A percentile compares a stretch with the other conserved stretches of the same genome.
These are phyloP conservation scores for Przewalskia tangutica DNA, from an alignment of 257 asterid genomes.

Conservation along the genomic window DNA sequence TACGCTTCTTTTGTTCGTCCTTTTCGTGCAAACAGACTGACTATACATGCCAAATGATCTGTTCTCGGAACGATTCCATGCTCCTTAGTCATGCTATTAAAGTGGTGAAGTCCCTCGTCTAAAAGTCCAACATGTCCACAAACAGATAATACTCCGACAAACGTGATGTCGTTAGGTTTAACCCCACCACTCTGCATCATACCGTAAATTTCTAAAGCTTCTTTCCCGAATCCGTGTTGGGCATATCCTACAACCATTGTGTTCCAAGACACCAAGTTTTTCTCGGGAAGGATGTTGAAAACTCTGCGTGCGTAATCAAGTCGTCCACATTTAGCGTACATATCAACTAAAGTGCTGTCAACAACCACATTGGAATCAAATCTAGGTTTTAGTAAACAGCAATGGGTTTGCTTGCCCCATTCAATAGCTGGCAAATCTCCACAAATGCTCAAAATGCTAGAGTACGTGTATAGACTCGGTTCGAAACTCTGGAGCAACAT, in stretches of 20 bases:
- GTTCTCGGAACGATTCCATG: conserved; percentile 40
- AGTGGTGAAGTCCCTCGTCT: conserved; percentile 48
- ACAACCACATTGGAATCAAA: conserved; percentile 52
- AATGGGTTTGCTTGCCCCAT: conserved; percentile 79
- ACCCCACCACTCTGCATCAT: conserved; percentile 37
- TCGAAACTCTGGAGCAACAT: conserved; percentile 40
- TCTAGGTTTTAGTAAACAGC: conserved; percentile 45
- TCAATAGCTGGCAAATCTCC: conserved; percentile 62
- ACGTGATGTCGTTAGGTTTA: conserved; percentile 52
- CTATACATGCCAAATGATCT: conserved; percentile 71
- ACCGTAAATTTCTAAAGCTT: conserved; percentile 53
- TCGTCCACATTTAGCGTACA: conserved; percentile 77
- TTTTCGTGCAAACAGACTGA: conserved; percentile 51
- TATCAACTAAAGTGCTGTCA: conserved; percentile 63
- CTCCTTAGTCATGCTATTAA: conserved; percentile 41
- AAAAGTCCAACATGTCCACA: conserved; percentile 64
- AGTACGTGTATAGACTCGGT: conserved; percentile 56
- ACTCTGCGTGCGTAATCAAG: conserved; percentile 43
- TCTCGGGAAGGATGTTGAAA: conserved; percentile 41
- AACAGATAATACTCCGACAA: conserved; percentile 53
- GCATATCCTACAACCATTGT: conserved; percentile 68
- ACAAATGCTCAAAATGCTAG: conserved; percentile 58
- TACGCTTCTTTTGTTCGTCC: conserved; percentile 51
- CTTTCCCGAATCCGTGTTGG: conserved; percentile 58
- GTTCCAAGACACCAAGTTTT: conserved; percentile 68